Evolutionary conservation across 73 alveolate genomes (phyloP), one percentile per base, ranked within the genome.

Genomic region (Breviolum minutum): DNA sequence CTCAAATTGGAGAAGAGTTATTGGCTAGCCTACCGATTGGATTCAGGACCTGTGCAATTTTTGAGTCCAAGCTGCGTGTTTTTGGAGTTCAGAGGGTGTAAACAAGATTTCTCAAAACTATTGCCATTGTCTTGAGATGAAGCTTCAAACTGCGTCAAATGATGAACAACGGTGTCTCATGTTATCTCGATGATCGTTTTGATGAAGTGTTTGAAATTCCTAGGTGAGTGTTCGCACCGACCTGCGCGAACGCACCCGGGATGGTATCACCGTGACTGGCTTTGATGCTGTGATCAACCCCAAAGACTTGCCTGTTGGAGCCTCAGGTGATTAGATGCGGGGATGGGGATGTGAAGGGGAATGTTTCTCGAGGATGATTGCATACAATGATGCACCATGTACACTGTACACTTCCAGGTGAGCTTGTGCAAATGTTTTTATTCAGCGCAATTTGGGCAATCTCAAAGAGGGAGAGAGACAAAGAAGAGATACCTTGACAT

Each of bases 181-280:
- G 54, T 40, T 40, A 40, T 40, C 54, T 40, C 54, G 5, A 0
- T 16, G 26, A 71, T 71, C 32, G 19, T 20, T 3, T 0, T 20
- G 32, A 71, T 7, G 1, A 6, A 9, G 26, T 71, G 10, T 71
- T 26, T 20, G 19, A 29, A 73, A 26, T 2, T 20, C 69, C 7
- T 61, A 83, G 92, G 92, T 83, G 92, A 83, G 76, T 22, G 92
- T 83, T 61, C 92, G 76, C 66, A 83, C 76, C 76, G 76, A 83
- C 76, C 92, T 83, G n/a, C 73, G 92, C 22, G 92, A 83, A 62
- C 92, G 92, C 9, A 83, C 92, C 11, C 69, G 61, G 0, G 76
- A 26, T 61, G 92, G 92, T 60, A 81, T 81, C 24, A 83, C 92
- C n/a, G 92, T 83, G 62, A 61, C 73, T 61, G 73, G 92, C 92